Percentiles rank a stretch among this genome's conserved stretches.
phyloP scores from a whole-genome alignment of 768 basidiomycete species.

The Panellus pusillus region DNA sequence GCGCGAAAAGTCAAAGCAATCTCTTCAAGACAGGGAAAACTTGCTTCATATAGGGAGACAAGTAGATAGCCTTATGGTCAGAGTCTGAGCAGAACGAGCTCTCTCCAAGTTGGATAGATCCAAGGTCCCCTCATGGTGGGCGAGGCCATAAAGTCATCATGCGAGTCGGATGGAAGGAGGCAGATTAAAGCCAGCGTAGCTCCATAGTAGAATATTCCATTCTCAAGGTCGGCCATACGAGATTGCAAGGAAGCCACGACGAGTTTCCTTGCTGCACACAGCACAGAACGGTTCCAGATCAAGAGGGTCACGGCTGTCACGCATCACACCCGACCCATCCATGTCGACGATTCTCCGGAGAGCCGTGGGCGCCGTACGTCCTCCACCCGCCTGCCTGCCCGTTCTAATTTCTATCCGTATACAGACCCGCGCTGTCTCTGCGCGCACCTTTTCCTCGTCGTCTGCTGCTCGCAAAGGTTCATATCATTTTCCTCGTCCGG shows the following conservation, averaged over 20 bases:
- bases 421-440: slow-evolving; percentile 13
- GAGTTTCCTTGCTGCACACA: background rate
- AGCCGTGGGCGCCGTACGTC: slow-evolving; percentile 20
- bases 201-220: background rate
- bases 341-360: slow-evolving; percentile 23
- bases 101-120: background rate
- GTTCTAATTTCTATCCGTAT: background rate
- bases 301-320: background rate
- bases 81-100: background rate
- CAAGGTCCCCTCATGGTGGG: background rate
- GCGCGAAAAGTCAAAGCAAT: background rate
- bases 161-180: background rate
- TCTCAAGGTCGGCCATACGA: background rate
- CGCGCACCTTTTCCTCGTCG: slow-evolving; percentile 20
- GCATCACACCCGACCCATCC: background rate
- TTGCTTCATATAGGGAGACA: background rate
- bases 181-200: slow-evolving; percentile 1
- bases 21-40: background rate
- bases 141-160: background rate
- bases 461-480: slow-evolving; percentile 20
- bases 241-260: background rate
- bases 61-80: background rate
- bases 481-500: background rate
- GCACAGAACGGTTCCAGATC: background rate
- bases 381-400: background rate